These are phyloP conservation scores for Setomelanomma holmii DNA, from an alignment of 2,329 filamentous ascomycete genomes.

Conservation along the genomic window DNA sequence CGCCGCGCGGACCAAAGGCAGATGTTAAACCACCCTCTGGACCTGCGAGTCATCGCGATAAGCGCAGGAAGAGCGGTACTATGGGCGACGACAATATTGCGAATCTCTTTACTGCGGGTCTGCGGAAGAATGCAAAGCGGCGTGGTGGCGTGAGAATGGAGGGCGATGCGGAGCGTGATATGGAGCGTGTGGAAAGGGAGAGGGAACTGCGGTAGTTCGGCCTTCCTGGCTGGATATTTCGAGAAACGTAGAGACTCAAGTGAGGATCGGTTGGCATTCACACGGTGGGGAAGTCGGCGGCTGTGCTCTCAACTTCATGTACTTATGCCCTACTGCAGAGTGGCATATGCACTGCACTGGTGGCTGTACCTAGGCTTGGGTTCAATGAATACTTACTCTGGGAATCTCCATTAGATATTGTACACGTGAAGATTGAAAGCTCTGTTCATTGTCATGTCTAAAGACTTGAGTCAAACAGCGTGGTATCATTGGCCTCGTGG, in stretches of 20 bases:
- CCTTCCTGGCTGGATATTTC: too few relatives aligned
- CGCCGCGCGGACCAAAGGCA: constrained; percentile 17
- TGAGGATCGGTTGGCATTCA: too few relatives aligned
- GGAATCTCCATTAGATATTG: too few relatives aligned
- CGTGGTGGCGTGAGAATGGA: constrained; percentile 44
- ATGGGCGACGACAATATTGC: constrained; percentile 36
- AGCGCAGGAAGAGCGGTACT: constrained; percentile 35
- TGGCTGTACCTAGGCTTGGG: constrained; percentile 7
- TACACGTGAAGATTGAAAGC: too few relatives aligned
- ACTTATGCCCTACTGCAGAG: constrained; percentile 19
- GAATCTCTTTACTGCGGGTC: constrained; percentile 35
- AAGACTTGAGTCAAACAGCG: too few relatives aligned
- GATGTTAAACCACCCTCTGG: constrained; percentile 34
- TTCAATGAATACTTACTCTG: too few relatives aligned
- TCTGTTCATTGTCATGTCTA: too few relatives aligned
- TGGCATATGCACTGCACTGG: background rate
- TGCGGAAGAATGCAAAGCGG: constrained; percentile 41
- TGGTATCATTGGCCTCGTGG: constrained; percentile 17
- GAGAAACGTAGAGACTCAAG: too few relatives aligned
- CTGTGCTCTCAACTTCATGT: constrained; percentile 20
- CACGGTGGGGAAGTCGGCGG: too few relatives aligned
- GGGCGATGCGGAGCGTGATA: constrained; percentile 40
- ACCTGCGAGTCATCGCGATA: constrained; percentile 40
- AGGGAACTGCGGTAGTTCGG: constrained; percentile 34
- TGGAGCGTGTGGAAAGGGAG: constrained; percentile 43